Base-by-base conservation (phyloP, 2,329 filamentous ascomycete genomes). In the Macroventuria anomochaeta region DNA sequence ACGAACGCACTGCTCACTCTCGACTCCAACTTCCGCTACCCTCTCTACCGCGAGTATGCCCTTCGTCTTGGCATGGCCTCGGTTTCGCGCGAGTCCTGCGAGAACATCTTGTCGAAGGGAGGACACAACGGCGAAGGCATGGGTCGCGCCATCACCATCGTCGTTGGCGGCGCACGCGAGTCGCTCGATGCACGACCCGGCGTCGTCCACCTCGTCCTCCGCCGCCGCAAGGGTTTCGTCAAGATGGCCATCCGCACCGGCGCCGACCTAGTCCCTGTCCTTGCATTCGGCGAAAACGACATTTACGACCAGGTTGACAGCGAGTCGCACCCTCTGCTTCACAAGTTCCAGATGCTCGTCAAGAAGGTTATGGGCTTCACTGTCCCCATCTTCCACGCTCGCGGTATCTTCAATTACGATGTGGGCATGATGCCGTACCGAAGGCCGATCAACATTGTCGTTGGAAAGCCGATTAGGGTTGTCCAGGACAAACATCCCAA, bases 361-460 rank as follows among this genome's bases (percentile, higher is more conserved):
- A 93, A 97, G 76, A 89, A 88, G 63, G 80, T 89, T 5, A 86
- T 96, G 80, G 96, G 96, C 44, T 99, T 97, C 68, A 97, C 95
- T 0, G 82, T 97, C 10, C 93, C 95, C 0, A 83, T 96, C 23
- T 89, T 97, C 67, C 92, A 96, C 73, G 93, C 93, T 2, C 80
- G 93, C 21, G 93, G 93, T 11, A 88, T 97, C 33, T 96, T 97
- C 78, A 99, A 99, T 75, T 97, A 99, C 71, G 95, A 99, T 73
- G 91, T 97, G 12, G 95, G 95, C 3, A 79, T 97, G 66, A 92
- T 97, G 90, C 95, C 95, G 0, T 97, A 97, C 74, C 86, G 95
- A 11, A 82, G 88, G 43, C 88, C 91, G 10, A 80, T 99, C 54
- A 95, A 97, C 70, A 85, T 97, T 40, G 93, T 99, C 11, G 90